Conservation (phyloP, 139 green algal species). For the Astrephomene gubernaculifera region DNA sequence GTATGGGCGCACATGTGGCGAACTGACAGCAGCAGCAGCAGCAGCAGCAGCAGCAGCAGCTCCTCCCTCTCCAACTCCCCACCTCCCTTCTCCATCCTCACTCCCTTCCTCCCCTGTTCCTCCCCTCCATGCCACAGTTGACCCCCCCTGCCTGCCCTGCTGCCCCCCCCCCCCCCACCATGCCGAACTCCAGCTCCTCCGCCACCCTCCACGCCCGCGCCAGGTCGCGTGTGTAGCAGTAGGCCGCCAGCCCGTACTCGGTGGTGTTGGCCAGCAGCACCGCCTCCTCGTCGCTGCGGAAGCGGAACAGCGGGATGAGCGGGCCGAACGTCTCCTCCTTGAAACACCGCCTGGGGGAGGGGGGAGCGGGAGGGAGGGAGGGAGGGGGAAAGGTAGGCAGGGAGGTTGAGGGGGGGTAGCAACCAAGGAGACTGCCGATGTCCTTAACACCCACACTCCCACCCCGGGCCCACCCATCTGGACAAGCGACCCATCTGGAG, state of each 20-base stretch:
- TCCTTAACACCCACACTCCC: too few relatives aligned
- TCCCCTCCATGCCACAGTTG: not conserved
- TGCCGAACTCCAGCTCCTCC: conserved; percentile 93
- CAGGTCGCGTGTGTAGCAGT: conserved; percentile 94
- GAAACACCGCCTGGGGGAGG: conserved; percentile 75
- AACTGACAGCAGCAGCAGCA: not conserved
- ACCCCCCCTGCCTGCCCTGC: not conserved
- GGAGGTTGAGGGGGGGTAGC: not conserved
- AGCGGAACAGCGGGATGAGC: conserved; percentile 85
- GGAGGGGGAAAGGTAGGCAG: not conserved
- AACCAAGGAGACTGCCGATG: not conserved
- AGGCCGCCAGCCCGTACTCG: conserved; percentile 87
- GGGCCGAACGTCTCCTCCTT: conserved; percentile 96
- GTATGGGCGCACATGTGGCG: not conserved
- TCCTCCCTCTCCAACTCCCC: too few relatives aligned
- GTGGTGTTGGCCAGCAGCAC: conserved; percentile 92
- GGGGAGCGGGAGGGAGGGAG: not conserved
- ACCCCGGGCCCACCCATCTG: not conserved
- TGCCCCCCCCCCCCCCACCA: not conserved
- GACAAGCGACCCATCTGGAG: not conserved
- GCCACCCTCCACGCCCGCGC: conserved; percentile 81
- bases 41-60: too few relatives aligned
- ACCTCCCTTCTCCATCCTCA: too few relatives aligned
- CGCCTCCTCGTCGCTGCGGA: conserved; percentile 57
- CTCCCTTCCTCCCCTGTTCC: not conserved